Percentiles rank a stretch among this genome's conserved stretches.
These are phyloP conservation scores for Pythium aristosporum DNA, from an alignment of 352 stramenopile species.

Conservation along the genomic window DNA sequence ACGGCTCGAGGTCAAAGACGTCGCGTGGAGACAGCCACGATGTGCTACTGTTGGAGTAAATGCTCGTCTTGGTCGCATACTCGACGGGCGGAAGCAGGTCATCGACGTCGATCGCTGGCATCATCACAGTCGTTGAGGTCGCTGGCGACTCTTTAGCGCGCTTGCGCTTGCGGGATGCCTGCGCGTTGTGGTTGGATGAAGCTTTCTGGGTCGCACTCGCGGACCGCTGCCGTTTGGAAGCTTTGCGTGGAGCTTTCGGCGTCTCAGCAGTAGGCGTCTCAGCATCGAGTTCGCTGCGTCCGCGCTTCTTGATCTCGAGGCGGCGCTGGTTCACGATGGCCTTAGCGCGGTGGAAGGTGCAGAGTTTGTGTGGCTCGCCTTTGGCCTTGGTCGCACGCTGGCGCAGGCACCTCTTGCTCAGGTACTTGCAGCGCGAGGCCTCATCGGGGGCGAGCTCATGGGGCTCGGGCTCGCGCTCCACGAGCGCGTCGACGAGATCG, in stretches of 20 bases:
- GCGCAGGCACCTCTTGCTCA: constrained; percentile 30
- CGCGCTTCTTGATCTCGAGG: constrained; percentile 28
- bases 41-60: neutral
- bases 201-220: constrained; percentile 5
- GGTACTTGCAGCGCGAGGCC: constrained; percentile 35
- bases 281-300: neutral
- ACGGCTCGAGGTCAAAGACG: constrained; percentile 22
- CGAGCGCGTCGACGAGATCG: constrained; percentile 18
- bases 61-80: neutral
- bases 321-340: constrained; percentile 36
- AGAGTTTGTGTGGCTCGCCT: constrained; percentile 35
- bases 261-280: neutral
- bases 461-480: constrained; percentile 22
- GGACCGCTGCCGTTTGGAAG: constrained; percentile 2
- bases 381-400: constrained; percentile 31
- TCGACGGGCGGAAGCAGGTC: neutral
- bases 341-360: constrained; percentile 36
- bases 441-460: constrained; percentile 27
- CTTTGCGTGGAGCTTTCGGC: neutral
- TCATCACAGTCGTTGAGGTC: constrained; percentile 11
- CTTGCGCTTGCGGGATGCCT: constrained; percentile 2
- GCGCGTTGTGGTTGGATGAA: neutral
- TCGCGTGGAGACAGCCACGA: constrained; percentile 19
- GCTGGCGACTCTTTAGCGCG: neutral
- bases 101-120: constrained; percentile 20